A percentile compares a stretch with the other conserved stretches of the same genome.
Conservation (phyloP, 306 rosid species). For the Vigna radiata region DNA sequence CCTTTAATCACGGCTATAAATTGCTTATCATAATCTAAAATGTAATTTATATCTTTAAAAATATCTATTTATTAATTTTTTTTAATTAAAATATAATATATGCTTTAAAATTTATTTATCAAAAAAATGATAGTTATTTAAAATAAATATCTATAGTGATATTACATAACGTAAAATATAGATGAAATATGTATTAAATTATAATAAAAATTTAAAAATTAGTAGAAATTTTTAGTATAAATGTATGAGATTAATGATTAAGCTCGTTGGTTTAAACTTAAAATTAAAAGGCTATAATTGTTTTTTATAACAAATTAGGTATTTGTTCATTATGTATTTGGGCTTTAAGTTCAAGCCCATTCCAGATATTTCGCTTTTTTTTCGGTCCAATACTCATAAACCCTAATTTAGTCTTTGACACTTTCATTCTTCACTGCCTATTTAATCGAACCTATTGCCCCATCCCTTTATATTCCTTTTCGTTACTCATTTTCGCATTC, state of each 20-base stretch:
- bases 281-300: neutral
- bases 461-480: neutral
- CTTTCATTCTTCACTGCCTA: constrained; percentile 15
- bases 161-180: neutral
- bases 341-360: constrained; percentile 17
- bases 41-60: too few relatives aligned
- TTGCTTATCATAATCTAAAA: too few relatives aligned
- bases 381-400: constrained; percentile 11
- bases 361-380: neutral
- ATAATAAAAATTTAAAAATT: neutral
- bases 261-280: too few relatives aligned
- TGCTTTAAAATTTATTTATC: too few relatives aligned
- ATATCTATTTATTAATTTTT: too few relatives aligned
- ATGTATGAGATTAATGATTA: neutral
- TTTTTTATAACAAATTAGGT: neutral
- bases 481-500: neutral
- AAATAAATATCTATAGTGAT: neutral
- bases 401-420: constrained; percentile 43
- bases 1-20: too few relatives aligned
- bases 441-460: neutral
- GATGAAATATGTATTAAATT: neutral
- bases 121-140: too few relatives aligned
- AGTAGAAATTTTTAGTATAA: neutral
- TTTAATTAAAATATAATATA: too few relatives aligned
- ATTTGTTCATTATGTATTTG: neutral